Evolutionary conservation across 2,329 filamentous ascomycete species (phyloP), one percentile per base, ranked within the genome.

Genomic region (Beauveria pseudobassiana): DNA sequence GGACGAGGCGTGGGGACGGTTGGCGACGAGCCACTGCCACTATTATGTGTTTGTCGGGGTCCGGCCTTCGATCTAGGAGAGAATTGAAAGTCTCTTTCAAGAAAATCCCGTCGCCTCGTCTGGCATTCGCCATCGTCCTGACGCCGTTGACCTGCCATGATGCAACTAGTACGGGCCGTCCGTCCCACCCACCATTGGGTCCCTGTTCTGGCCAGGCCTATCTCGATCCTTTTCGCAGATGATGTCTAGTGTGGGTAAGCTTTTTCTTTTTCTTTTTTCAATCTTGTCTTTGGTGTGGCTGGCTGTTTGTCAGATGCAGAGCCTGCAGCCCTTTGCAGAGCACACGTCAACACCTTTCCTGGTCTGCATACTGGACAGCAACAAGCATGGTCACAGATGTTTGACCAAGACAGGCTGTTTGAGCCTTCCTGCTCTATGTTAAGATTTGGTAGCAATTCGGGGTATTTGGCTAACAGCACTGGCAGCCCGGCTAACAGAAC

Each of bases 111-210:
- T 22, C 14, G 5, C 12, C 43, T n/a, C 5, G 5, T 48, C 20
- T 46, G 26, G 12, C 28, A 22, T 10, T 56, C 26, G 45, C 20
- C 30, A 50, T 30, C 45, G 14, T 50, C 42, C 34, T 50, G 16
- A 38, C 55, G 18, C 34, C 34, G 57, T 51, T 52, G 57, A 34
- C 45, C 40, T 40, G 10, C 38, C 18, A 34, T 59, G 34, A 59
- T 59, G 48, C 48, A 22, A 59, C 45, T 59, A 59, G 53, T 34
- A 22, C 34, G 46, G 48, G 45, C 38, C 38, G 46, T 24, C 38
- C 57, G 57, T 59, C 57, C 48, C 57, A 59, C 57, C 57, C 57
- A 59, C 57, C 57, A 45, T 59, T 38, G 20, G 46, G 24, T 52
- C 22, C 48, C 16, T 52, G 18, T 22, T 14, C 22, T 18, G 24